Evolutionary conservation across 1,139 yeast species (phyloP), one percentile per base, ranked within the genome.

Genomic region (Suhomyces choctaworum): DNA sequence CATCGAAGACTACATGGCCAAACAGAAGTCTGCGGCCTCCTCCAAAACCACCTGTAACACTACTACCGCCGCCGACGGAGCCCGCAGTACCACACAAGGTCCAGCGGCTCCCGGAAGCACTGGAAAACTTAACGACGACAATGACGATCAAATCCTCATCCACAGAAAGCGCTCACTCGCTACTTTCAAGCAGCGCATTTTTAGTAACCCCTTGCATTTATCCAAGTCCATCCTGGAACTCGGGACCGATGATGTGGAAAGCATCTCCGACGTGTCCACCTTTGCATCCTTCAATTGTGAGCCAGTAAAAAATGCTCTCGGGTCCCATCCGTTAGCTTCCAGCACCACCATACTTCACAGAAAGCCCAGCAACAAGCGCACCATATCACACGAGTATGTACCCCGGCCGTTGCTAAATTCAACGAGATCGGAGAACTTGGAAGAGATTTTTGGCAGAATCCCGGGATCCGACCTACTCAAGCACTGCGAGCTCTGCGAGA

Each of bases 401-500:
- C 16, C 34, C 4, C 16, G 36, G n/a, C 41, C 38, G 1, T 8
- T 20, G 4, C 24, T 38, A 10, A 29, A 22, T 15, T 31, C 28
- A 10, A 25, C 38, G 16, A 28, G 29, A 12, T 32, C 43, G 7
- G 70, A 65, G 29, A 57, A 67, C 39, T 45, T 66, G 25, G 69
- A 68, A 44, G 66, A 62, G 32, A 62, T 70, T 12, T 67, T 67
- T 46, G 73, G 74, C 15, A 55, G 58, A 32, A 55, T 68, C 19
- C 73, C 73, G 0, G 73, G 73, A 6, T 45, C 64, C 8, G 66
- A 64, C 32, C 47, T 60, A 19, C 52, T 80, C 36, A 77, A 76
- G 45, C 68, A 76, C 50, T 82, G 89, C 51, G 78, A 80, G 16
- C 62, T 81, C 10, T 82, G 89, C 53, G 85, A 80, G 29, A 76